Evolutionary conservation across 257 asterid genomes (phyloP), one percentile per base, ranked within the genome.

Genomic region (Handroanthus guayacan): DNA sequence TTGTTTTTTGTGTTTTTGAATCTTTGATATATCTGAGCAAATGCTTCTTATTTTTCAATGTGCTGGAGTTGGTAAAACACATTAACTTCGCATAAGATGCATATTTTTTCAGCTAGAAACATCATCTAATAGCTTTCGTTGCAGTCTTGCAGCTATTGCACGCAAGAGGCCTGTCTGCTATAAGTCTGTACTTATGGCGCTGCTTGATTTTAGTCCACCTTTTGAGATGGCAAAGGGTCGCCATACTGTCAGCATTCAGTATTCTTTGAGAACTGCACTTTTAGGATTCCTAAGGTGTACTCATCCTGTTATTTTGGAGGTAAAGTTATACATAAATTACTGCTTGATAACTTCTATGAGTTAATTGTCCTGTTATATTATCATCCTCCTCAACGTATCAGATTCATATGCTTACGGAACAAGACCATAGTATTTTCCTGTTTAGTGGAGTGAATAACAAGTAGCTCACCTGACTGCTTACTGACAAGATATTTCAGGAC

Each of bases 271-370:
- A 85, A 95, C 96, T 69, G 97, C 98, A 54, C 88, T 90, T 84
- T 78, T 95, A 83, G 98, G 99, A 78, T 95, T 95, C 82, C 84
- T 95, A 78, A 89, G 95, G 87, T 91, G 98, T 86, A 83, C 92
- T 14, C 92, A 88, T 87, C 95, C 98, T 45, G 74, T 80, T 64
- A 79, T 89, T 73, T 65, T 81, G 45, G 99, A 95, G 99, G 99
- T 91, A 83, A 82, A 83, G 77, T 68, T 62, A 48, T 48, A 62
- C 77, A 51, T 72, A 47, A 54, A 25, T 65, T 48, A 62, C 69
- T 71, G 69, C 77, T 75, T 78, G 57, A 50, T 72, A n/a, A 55
- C 62, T 82, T 54, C 72, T 51, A 25, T 34, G n/a, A 62, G 71
- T 51, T 31, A 44, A 47, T 75, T 43, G 60, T 79, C 74, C 64